phyloP scores from a whole-genome alignment of 2,329 filamentous ascomycete species.

The Pseudomassariella vexata region DNA sequence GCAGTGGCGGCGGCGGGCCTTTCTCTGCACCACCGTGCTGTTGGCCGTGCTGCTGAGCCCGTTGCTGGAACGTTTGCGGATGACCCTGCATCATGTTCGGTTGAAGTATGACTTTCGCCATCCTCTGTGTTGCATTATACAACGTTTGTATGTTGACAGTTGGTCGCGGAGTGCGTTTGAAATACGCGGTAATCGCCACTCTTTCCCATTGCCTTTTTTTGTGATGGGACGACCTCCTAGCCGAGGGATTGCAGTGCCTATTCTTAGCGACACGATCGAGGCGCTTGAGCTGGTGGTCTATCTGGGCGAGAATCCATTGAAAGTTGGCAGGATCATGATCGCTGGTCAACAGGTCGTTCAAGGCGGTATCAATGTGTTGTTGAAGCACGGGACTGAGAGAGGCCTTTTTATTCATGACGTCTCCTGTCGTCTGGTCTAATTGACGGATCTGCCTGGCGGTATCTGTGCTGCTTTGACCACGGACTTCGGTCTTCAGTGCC shows the following conservation, averaged over 20 bases:
- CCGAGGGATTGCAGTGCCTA: conserved; percentile 8
- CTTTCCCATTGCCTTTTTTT: conserved; percentile 30
- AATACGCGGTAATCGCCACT: conserved; percentile 39
- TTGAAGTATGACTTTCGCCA: no score
- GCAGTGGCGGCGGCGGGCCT: no score
- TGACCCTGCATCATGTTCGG: no score
- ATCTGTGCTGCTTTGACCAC: conserved; percentile 30
- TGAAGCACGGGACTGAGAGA: conserved; percentile 29
- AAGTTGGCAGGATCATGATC: conserved; percentile 32
- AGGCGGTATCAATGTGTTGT: conserved; percentile 34
- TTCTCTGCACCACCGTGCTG: no score
- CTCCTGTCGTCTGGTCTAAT: conserved; percentile 26
- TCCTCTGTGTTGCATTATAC: conserved; percentile 15
- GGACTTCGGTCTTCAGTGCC: conserved; percentile 25
- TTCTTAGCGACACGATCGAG: conserved; percentile 13
- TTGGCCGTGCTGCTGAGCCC: no score
- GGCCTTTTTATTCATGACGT: conserved; percentile 32
- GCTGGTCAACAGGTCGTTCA: conserved; percentile 23
- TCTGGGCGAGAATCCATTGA: conserved; percentile 35
- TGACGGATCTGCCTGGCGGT: conserved; percentile 29
- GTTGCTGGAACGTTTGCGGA: no score
- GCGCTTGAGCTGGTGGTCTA: conserved; percentile 32
- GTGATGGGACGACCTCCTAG: neutral
- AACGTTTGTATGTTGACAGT: conserved; percentile 21
- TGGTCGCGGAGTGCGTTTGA: conserved; percentile 31